Base-by-base conservation (phyloP, 176 grass and related monocot species). In the Carex littledalei region DNA sequence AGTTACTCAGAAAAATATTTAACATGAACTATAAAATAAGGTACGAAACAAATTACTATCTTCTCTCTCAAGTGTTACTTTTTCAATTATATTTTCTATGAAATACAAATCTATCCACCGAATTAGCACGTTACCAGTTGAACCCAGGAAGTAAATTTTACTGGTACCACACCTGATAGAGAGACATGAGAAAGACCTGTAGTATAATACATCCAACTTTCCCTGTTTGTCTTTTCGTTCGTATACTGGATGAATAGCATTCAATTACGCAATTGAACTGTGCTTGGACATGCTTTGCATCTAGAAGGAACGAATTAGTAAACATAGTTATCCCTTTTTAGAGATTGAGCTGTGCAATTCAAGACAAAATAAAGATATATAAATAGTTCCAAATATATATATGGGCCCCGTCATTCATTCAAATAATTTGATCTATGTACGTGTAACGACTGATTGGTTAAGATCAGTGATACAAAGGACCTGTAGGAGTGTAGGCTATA, bases 181-280 rank as follows among this genome's bases (percentile, higher is more conserved):
- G 6, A 80, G 20, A 34, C 52, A 61, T 65, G 80, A 82, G 20
- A 81, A 66, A 22, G 13, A 65, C 32, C 6, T 17, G 14, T 49
- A 24, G 53, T 65, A 47, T 37, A 82, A 82, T 83, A 17, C 61
- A 83, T 83, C 61, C 8, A 67, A 14, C 12, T 64, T 67, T 67
- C 17, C 1, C 56, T 63, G 31, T 52, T 17, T 74, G 32, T 66
- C 24, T 52, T 82, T 52, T 83, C 21, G 21, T 66, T 31, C 8
- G 59, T 67, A 26, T 83, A 49, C 80, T 2, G 11, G 43, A 67
- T 49, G 21, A 83, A 65, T 3, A 65, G 61, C 39, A 67, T 18
- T 50, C 29, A 52, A 47, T 83, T 37, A 82, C 58, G 21, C 57
- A 18, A 70, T 65, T 24, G 14, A 56, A 82, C 57, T 67, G 80